phyloP scores from a whole-genome alignment of 148 eudicot genomes.

The Nepenthes mirabilis region DNA sequence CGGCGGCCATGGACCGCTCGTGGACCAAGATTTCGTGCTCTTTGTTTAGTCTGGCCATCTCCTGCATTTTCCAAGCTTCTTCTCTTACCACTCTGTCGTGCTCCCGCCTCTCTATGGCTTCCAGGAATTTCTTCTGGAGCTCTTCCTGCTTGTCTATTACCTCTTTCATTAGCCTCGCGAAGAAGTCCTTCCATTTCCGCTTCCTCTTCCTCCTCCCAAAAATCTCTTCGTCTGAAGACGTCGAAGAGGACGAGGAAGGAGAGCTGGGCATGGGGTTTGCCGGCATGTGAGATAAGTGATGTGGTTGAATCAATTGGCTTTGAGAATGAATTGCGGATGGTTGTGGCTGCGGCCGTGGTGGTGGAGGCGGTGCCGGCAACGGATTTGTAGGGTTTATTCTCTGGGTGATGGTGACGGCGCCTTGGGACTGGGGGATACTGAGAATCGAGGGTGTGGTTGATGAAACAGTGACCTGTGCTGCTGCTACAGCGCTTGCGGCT shows the following conservation, averaged over 20 bases:
- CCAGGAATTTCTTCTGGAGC: conserved; percentile 57
- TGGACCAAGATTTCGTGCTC: conserved; percentile 63
- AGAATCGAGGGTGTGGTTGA: conserved; percentile 24
- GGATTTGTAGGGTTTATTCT: conserved; percentile 6
- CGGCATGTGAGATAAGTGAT: neutral
- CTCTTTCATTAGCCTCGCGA: conserved; percentile 51
- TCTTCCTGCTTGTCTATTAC: conserved; percentile 69
- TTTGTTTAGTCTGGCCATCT: conserved; percentile 41
- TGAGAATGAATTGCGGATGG: no score
- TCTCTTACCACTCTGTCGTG: conserved; percentile 53
- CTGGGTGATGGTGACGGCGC: neutral
- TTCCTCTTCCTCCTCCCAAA: conserved; percentile 44
- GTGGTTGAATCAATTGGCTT: no score
- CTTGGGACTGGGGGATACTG: conserved; percentile 2
- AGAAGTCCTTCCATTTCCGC: conserved; percentile 70
- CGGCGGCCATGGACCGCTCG: conserved; percentile 65
- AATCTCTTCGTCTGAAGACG: conserved; percentile 75
- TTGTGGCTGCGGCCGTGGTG: conserved; percentile 1
- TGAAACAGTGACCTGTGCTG: conserved; percentile 31
- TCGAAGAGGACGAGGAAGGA: conserved; percentile 51
- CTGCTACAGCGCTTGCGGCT: conserved; percentile 11
- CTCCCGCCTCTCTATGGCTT: conserved; percentile 61
- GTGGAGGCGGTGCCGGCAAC: neutral
- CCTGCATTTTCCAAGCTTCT: conserved; percentile 78
- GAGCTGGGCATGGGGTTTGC: conserved; percentile 5